Conservation (phyloP, 2,329 filamentous ascomycete genomes). For the Simplicillium sp. region DNA sequence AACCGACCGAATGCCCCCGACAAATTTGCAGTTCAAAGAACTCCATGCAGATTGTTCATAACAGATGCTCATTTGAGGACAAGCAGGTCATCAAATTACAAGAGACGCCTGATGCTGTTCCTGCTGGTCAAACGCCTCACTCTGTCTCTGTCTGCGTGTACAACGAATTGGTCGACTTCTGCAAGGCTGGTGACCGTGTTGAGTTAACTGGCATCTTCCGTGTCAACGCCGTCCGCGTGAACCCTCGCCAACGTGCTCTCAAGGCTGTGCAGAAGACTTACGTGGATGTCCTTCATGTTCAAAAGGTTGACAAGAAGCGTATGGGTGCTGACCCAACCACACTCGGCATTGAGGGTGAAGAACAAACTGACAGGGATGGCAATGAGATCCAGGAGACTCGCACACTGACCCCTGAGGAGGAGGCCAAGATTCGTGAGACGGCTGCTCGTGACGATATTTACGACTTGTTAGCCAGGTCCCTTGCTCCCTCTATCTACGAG, state of each 20-base stretch:
- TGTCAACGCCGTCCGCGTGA: conserved; percentile 85
- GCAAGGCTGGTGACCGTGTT: conserved; percentile 93
- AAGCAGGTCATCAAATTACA: conserved; percentile 99
- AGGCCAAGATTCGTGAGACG: conserved; percentile 76
- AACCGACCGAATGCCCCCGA: conserved; percentile 84
- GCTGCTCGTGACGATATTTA: conserved; percentile 80
- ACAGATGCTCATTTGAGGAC: conserved; percentile 87
- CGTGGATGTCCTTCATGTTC: conserved; percentile 87
- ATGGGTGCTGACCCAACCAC: conserved; percentile 88
- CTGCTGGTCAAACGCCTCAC: conserved; percentile 92
- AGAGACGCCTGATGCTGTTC: conserved; percentile 90
- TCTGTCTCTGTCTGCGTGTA: conserved; percentile 95
- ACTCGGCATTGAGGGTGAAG: conserved; percentile 70
- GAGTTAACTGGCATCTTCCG: conserved; percentile 96
- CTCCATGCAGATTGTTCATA: conserved; percentile 97
- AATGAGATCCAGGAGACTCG: conserved; percentile 75
- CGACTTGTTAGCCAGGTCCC: conserved; percentile 78
- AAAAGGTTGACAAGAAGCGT: conserved; percentile 92
- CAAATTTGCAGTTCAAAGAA: conserved; percentile 74
- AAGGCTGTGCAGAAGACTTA: conserved; percentile 98
- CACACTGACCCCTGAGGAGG: conserved; percentile 77
- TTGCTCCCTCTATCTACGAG: conserved; percentile 93
- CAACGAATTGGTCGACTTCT: conserved; percentile 93
- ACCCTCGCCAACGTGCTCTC: conserved; percentile 82
- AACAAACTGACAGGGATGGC: conserved; percentile 53